phyloP scores from a whole-genome alignment of 352 stramenopile genomes.

The Pseudoperonospora humuli region DNA sequence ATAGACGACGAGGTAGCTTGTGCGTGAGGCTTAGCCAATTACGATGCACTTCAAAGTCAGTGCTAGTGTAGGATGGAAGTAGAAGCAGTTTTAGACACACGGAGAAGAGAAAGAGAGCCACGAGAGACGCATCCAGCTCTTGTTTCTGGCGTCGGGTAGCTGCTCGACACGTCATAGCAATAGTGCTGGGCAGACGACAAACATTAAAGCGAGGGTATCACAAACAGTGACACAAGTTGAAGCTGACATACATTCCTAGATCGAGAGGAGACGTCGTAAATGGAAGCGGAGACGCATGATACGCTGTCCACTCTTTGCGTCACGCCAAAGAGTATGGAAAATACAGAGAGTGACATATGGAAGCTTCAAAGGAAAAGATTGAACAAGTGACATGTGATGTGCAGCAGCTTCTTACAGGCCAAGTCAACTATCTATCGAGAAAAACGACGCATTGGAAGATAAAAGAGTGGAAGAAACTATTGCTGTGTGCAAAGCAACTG shows the following conservation, averaged over 20 bases:
- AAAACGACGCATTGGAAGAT: no score
- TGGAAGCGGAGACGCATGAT: no score
- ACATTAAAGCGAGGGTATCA: not conserved
- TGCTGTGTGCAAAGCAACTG: no score
- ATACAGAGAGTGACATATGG: no score
- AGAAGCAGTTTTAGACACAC: slow-evolving; percentile 86
- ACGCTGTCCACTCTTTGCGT: no score
- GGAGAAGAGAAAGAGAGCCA: slow-evolving; percentile 42
- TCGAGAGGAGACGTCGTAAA: no score
- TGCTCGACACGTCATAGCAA: not conserved
- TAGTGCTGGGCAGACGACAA: not conserved
- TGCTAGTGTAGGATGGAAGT: slow-evolving; percentile 90
- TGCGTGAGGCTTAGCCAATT: slow-evolving; percentile 97
- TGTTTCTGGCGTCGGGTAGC: slow-evolving; percentile 4
- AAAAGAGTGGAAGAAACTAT: no score
- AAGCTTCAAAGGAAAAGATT: no score
- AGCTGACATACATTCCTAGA: not conserved
- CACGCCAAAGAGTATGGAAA: no score
- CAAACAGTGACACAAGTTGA: not conserved
- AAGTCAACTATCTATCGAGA: no score
- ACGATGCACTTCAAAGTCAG: slow-evolving; percentile 97
- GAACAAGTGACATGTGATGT: no score
- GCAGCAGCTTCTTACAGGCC: no score
- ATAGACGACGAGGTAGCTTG: slow-evolving; percentile 76
- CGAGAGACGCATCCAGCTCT: slow-evolving; percentile 32